These are phyloP conservation scores for Saccharomyces paradoxus DNA, from an alignment of 805 yeast species.

Conservation along the genomic window DNA sequence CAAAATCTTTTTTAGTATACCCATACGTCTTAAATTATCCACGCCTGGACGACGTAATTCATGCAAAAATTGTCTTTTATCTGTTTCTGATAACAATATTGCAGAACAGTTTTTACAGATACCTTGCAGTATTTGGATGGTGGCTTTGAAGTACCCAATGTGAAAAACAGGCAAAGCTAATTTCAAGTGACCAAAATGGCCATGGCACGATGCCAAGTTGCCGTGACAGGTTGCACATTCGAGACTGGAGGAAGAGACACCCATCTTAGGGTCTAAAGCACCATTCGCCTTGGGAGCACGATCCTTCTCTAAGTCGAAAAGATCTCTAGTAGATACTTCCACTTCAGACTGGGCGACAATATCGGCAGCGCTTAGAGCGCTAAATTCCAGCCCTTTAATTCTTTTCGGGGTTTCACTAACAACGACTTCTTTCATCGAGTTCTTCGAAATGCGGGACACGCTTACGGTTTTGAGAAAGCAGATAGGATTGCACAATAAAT, in stretches of 20 bases:
- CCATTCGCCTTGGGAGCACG: slow-evolving; percentile 76
- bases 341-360: slow-evolving; percentile 91
- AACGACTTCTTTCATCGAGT: slow-evolving; percentile 34
- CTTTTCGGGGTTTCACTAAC: slow-evolving; percentile 79
- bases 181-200: slow-evolving; percentile 94
- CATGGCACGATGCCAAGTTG: slow-evolving; percentile 87
- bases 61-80: slow-evolving; percentile 57
- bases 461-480: neutral
- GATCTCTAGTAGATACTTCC: slow-evolving; percentile 83
- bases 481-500: neutral
- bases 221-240: slow-evolving; percentile 93
- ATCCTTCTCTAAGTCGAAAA: slow-evolving; percentile 85
- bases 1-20: slow-evolving; percentile 65
- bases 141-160: slow-evolving; percentile 91
- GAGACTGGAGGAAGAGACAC: slow-evolving; percentile 76
- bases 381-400: slow-evolving; percentile 83
- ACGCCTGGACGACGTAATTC: slow-evolving; percentile 82
- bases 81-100: slow-evolving; percentile 62
- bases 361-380: slow-evolving; percentile 87
- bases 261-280: slow-evolving; percentile 89
- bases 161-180: slow-evolving; percentile 95
- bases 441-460: neutral
- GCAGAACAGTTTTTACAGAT: slow-evolving; percentile 86
- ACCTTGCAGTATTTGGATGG: slow-evolving; percentile 78
- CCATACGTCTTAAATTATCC: slow-evolving; percentile 90